These are phyloP conservation scores for Scenedesmus sp. DNA, from an alignment of 163 green algal genomes.

Conservation along the genomic window DNA sequence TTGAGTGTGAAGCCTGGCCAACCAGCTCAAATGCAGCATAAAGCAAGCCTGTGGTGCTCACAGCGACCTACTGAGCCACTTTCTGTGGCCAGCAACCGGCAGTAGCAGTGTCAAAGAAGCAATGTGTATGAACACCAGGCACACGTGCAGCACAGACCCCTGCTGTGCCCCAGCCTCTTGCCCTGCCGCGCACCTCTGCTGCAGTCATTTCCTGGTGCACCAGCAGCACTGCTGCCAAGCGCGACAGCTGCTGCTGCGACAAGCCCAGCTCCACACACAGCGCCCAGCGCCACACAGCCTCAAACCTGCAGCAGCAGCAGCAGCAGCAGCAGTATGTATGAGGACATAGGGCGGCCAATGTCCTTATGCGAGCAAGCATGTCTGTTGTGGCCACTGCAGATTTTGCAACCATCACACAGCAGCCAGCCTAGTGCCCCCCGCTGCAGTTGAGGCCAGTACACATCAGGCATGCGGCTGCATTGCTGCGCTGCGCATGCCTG, in stretches of 20 bases:
- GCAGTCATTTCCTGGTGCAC: slow-evolving; percentile 30
- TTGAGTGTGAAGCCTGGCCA: too few species aligned
- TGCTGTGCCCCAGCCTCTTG: neutral
- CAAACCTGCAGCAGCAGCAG: slow-evolving; percentile 35
- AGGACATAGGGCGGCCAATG: too few species aligned
- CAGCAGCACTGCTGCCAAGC: slow-evolving; percentile 37
- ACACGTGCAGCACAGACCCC: neutral
- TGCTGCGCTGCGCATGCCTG: neutral
- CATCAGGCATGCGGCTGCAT: too few species aligned
- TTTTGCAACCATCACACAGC: neutral
- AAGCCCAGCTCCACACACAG: slow-evolving; percentile 20
- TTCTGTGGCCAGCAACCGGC: neutral
- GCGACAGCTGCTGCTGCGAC: neutral
- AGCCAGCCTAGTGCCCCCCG: neutral
- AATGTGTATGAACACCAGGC: neutral
- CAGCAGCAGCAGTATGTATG: neutral
- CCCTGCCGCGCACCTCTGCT: slow-evolving; percentile 18
- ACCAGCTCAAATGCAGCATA: too few species aligned
- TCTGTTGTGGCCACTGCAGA: neutral
- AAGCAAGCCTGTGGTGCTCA: too few species aligned
- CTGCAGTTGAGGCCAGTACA: too few species aligned
- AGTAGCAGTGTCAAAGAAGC: neutral
- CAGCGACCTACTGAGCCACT: too few species aligned
- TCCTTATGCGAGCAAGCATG: neutral
- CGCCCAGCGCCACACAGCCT: slow-evolving; percentile 40